Evolutionary conservation across 2,329 filamentous ascomycete genomes (phyloP), one percentile per base, ranked within the genome.

Genomic region (Aureobasidium sp.): DNA sequence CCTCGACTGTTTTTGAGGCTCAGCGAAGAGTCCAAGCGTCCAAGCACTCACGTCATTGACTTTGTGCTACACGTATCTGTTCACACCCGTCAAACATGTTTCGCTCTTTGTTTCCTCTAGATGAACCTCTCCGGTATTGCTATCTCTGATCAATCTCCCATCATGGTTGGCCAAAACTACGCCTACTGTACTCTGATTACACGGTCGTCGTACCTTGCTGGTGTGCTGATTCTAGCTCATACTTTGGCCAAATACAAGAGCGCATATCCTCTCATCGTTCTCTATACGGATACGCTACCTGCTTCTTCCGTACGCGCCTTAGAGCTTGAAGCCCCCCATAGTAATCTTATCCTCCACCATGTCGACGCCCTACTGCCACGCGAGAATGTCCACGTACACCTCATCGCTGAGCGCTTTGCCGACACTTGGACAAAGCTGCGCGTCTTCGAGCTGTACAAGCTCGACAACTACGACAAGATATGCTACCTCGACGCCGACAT

Each of bases 381-480:
- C 30, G 63, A 67, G 5, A 68, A 69, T 50, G 69, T 70, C 39
- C 68, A 73, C 54, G 72, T 74, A 44, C 72, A 75, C 62, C 66
- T 75, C 16, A 79, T 83, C 36, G 79, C 80, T 1, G 75, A 80
- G 62, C 76, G 80, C 27, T 82, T 82, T 69, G 74, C 73, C 62
- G 80, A 83, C 65, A 83, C 80, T 3, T 82, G 79, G 77, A 82
- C 80, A 3, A 82, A 83, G 66, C 72, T 83, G 3, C 76, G 78
- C n/a, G 79, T 81, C 27, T 82, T 83, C 66, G 75, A 80, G 61
- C 63, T 79, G 4, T 63, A 69, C 65, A 69, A 68, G 60, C 39
- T 66, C 63, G 65, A 63, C 58, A 64, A 68, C 53, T 76, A 74
- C 47, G 72, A 77, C 44, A 72, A 71, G 7, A 66, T 81, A 16